Conservation (phyloP, 2,329 filamentous ascomycete genomes). For the Monosporascus sp. region DNA sequence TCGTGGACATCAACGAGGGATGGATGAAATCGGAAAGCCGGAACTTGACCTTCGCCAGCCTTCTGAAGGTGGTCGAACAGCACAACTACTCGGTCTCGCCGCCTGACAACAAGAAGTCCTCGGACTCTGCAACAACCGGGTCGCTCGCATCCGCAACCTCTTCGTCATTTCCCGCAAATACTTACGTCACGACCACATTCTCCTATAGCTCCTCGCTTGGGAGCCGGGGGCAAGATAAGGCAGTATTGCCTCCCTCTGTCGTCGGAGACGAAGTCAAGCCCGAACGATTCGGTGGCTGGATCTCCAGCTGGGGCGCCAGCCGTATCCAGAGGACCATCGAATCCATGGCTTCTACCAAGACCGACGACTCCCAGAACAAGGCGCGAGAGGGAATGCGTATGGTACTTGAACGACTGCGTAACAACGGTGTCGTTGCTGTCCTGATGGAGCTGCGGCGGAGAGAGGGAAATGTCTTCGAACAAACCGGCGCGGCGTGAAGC, state of each 20-base stretch:
- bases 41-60: constrained; percentile 78
- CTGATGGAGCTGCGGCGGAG: constrained; percentile 47
- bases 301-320: constrained; percentile 56
- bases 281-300: constrained; percentile 37
- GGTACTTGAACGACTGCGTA: constrained; percentile 65
- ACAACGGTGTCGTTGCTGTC: constrained; percentile 54
- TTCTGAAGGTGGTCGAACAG: constrained; percentile 72
- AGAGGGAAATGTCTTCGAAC: constrained; percentile 33
- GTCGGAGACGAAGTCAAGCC: constrained; percentile 33
- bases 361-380: constrained; percentile 72
- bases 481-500: background rate
- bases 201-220: constrained; percentile 69
- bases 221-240: constrained; percentile 57
- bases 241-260: constrained; percentile 33
- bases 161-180: constrained; percentile 33
- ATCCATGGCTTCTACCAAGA: constrained; percentile 70
- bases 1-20: constrained; percentile 73
- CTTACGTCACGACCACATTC: constrained; percentile 69
- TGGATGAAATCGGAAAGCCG: constrained; percentile 80
- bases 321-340: constrained; percentile 78
- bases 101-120: constrained; percentile 29
- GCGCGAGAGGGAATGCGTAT: constrained; percentile 80
- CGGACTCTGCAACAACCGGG: constrained; percentile 20
- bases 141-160: constrained; percentile 1
- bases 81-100: constrained; percentile 56